Evolutionary conservation across 2,329 filamentous ascomycete species (phyloP).

Genomic region (Zymoseptoria tritici): DNA sequence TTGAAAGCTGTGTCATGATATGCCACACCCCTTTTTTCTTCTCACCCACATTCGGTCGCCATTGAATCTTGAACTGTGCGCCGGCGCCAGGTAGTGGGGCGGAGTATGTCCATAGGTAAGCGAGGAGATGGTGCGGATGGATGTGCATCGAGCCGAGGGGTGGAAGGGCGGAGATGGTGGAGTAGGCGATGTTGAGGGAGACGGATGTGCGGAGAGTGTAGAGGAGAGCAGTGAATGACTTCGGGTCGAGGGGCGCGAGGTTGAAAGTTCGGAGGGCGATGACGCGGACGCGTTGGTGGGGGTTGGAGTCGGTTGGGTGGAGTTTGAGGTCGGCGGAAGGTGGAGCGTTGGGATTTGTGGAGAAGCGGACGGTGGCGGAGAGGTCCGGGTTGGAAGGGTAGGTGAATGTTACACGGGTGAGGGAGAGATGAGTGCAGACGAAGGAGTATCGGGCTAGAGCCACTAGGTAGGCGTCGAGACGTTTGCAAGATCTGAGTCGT

Average conservation of each 20-base stretch:
- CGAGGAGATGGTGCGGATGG: neutral
- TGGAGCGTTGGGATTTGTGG: constrained; percentile 30
- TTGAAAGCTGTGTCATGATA: neutral
- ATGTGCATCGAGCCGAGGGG: neutral
- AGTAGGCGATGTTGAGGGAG: neutral
- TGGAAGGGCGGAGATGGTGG: neutral
- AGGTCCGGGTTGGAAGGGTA: constrained; percentile 43
- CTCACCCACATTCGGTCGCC: neutral
- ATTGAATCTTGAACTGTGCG: neutral
- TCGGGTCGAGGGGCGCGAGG: neutral
- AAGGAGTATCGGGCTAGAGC: constrained; percentile 29
- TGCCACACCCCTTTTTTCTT: neutral
- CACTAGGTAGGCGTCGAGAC: constrained; percentile 62
- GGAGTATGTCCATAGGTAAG: neutral
- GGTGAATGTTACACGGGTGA: constrained; percentile 59
- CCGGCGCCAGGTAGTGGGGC: neutral
- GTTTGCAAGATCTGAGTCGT: constrained; percentile 59
- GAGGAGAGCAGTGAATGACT: neutral
- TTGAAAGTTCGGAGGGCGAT: neutral
- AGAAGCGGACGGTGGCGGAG: constrained; percentile 15
- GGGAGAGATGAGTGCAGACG: constrained; percentile 51
- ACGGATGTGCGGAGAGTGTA: neutral
- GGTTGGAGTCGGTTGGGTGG: constrained; percentile 34
- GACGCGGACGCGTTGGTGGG: constrained; percentile 22
- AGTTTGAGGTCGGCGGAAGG: constrained; percentile 51